These are phyloP conservation scores for Cryphonectria nitschkei DNA, from an alignment of 2,329 filamentous ascomycete species.

Conservation along the genomic window DNA sequence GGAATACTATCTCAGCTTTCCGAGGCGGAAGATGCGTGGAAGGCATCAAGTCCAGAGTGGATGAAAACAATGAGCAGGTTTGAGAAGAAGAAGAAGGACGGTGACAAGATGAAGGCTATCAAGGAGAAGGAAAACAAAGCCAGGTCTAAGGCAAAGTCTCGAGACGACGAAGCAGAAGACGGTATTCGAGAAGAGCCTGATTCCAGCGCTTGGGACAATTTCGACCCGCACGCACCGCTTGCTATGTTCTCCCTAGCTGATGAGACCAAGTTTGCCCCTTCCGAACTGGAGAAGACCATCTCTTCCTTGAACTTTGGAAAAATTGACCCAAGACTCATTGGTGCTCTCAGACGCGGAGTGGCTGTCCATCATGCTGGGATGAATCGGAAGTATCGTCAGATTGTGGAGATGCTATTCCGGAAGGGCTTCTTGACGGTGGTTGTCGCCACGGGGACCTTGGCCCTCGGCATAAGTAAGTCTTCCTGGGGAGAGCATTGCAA, in stretches of 20 bases:
- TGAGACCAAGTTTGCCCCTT: slow-evolving; percentile 56
- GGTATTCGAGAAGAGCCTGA: slow-evolving; percentile 56
- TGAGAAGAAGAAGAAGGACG: slow-evolving; percentile 47
- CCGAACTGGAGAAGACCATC: slow-evolving; percentile 62
- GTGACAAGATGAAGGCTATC: slow-evolving; percentile 34
- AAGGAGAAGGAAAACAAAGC: slow-evolving; percentile 22
- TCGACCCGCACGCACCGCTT: slow-evolving; percentile 67
- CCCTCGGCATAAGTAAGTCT: slow-evolving; percentile 66
- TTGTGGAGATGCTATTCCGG: slow-evolving; percentile 74
- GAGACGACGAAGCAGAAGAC: slow-evolving; percentile 47
- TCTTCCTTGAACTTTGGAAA: slow-evolving; percentile 54
- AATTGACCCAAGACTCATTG: slow-evolving; percentile 57
- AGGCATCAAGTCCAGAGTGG: slow-evolving; percentile 62
- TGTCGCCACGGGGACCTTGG: slow-evolving; percentile 75
- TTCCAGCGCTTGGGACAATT: slow-evolving; percentile 61
- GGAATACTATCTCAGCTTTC: slow-evolving; percentile 57
- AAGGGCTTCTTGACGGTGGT: slow-evolving; percentile 72
- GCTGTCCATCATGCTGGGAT: slow-evolving; percentile 81
- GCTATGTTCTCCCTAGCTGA: slow-evolving; percentile 70
- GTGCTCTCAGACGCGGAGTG: slow-evolving; percentile 67
- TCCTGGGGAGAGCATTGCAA: neutral
- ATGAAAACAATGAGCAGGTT: slow-evolving; percentile 54
- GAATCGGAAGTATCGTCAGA: slow-evolving; percentile 76
- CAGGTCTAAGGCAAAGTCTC: slow-evolving; percentile 39
- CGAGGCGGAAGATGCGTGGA: slow-evolving; percentile 59